Evolutionary conservation across 2,329 filamentous ascomycete species (phyloP).

Genomic region (Monosporascus sp.): DNA sequence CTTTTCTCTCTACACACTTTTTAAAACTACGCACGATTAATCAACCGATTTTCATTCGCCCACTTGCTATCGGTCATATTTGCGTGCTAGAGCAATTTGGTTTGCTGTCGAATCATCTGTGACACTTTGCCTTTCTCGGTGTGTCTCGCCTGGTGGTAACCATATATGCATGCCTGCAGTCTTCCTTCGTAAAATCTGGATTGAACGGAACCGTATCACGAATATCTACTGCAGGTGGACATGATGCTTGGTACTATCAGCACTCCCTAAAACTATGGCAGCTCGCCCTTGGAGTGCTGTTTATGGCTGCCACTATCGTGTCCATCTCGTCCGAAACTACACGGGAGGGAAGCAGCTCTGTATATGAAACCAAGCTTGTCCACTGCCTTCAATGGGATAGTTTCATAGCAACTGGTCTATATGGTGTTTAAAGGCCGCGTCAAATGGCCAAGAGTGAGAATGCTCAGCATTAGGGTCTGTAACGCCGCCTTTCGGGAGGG

Average conservation of each 20-base stretch:
- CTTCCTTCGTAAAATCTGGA: not conserved
- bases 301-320: too few relatives aligned
- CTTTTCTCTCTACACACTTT: slow-evolving; percentile 43
- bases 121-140: slow-evolving; percentile 15
- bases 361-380: not conserved
- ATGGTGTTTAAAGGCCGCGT: not conserved
- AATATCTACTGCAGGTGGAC: not conserved
- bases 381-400: not conserved
- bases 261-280: too few relatives aligned
- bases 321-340: too few relatives aligned
- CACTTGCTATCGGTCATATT: slow-evolving; percentile 57
- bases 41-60: slow-evolving; percentile 51
- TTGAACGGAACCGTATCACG: not conserved
- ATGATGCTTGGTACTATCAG: not conserved
- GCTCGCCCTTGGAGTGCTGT: too few relatives aligned
- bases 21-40: slow-evolving; percentile 48
- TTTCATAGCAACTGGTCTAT: not conserved
- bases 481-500: too few relatives aligned
- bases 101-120: slow-evolving; percentile 20
- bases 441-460: too few relatives aligned
- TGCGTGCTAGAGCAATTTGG: slow-evolving; percentile 49
- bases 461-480: too few relatives aligned
- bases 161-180: slow-evolving; percentile 17
- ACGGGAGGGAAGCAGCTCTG: too few relatives aligned
- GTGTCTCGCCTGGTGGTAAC: slow-evolving; percentile 22